Evolutionary conservation across 2,329 filamentous ascomycete genomes (phyloP), one percentile per base, ranked within the genome.

Genomic region (Microdochium nivale): DNA sequence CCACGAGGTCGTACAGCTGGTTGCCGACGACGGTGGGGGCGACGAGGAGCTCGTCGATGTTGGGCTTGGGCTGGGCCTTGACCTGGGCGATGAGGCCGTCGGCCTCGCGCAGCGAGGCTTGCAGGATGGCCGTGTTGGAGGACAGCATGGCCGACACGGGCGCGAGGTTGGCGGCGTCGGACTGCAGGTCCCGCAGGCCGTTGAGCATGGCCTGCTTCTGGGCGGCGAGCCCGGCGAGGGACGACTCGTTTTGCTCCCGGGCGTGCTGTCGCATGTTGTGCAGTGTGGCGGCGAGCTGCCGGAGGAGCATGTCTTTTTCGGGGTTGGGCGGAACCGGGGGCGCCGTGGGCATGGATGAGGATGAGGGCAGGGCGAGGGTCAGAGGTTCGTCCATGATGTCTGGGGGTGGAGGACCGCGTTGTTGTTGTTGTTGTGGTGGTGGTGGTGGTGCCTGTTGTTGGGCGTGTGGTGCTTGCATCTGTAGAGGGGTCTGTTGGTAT

Each of bases 291-390:
- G 86, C 90, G 27, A 97, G 79, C 46, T 90, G 87, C 50, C 80
- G 79, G 2, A 96, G 77, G 16, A 97, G 80, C 21, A 87, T 86
- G 67, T 97, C 90, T 65, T 96, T 96, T 69, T 97, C 90, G 0
- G 94, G 94, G 62, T 99, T 99, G 0, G 90, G 91, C 0, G 94
- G 92, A 30, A 96, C 90, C 0, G 92, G 91, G 0, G 94, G 92
- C 19, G 40, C 40, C 1, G 90, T 82, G 5, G 86, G 77, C 8
- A 83, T 65, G 23, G 77, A 71, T 0, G 73, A 70, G 3, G 71
- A 66, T 1, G 73, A 68, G 2, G 79, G 74, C 13, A 79, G 70
- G 16, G 72, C 60, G 24, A 81, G 67, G 10, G 74, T 75, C 14
- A 83, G 66, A 30, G 80, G 79, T 51, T 79, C 78, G 55, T 83